phyloP scores from a whole-genome alignment of 2,329 filamentous ascomycete species.

The Cordyceps fumosorosea region DNA sequence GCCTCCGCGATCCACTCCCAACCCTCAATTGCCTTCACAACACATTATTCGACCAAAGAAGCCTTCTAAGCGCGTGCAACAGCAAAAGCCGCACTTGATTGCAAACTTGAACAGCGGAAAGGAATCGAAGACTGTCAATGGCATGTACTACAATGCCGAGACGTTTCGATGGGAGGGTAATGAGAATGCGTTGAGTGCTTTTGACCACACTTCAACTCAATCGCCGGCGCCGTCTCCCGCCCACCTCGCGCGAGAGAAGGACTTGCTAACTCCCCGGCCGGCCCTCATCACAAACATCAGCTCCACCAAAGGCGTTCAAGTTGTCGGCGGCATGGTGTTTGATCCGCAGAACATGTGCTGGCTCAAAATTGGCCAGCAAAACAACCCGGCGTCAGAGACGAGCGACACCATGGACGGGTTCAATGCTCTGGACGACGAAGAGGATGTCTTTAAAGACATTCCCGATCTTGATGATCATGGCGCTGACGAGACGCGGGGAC shows the following conservation, averaged over 20 bases:
- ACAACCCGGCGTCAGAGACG: constrained; percentile 40
- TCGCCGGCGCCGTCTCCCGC: constrained; percentile 33
- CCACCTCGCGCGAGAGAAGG: constrained; percentile 48
- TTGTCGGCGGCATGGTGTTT: constrained; percentile 97
- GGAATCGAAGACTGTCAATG: constrained; percentile 79
- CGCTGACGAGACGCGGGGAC: constrained; percentile 41
- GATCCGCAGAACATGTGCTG: constrained; percentile 97
- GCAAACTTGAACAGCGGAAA: constrained; percentile 70
- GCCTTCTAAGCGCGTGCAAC: constrained; percentile 50
- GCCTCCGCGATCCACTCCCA: constrained; percentile 42
- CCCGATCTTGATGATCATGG: constrained; percentile 75
- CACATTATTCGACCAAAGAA: constrained; percentile 47
- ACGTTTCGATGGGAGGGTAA: constrained; percentile 94
- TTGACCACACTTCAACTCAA: constrained; percentile 57
- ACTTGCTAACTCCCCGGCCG: constrained; percentile 54
- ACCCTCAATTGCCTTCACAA: constrained; percentile 34
- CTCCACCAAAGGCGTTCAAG: constrained; percentile 77
- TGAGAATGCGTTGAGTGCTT: constrained; percentile 73
- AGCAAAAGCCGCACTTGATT: constrained; percentile 80
- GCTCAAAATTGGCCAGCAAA: constrained; percentile 65
- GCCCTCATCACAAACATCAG: constrained; percentile 90
- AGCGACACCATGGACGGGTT: constrained; percentile 57
- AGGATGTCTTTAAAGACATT: constrained; percentile 87
- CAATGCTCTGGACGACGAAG: constrained; percentile 69
- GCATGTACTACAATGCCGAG: constrained; percentile 90